Conservation (phyloP, 176 grass and related monocot genomes). For the Microstegium vimineum region DNA sequence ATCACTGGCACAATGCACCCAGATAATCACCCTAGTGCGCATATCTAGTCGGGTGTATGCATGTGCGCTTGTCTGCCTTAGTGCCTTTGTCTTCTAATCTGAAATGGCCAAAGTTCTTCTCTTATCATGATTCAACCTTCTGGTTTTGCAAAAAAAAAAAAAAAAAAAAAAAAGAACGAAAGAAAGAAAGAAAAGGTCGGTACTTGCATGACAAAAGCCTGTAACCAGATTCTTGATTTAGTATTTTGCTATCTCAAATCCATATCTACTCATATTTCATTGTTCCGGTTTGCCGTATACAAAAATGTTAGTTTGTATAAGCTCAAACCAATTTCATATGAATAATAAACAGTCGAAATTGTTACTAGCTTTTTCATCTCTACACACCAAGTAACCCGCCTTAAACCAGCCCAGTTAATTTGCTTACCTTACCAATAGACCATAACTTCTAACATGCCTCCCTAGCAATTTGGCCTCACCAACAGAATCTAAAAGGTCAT, state of each 20-base stretch:
- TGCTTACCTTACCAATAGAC: conserved; percentile 31
- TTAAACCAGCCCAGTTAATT: background rate
- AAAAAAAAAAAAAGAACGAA: background rate
- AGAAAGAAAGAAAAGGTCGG: background rate
- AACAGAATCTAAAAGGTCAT: conserved; percentile 25
- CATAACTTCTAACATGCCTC: conserved; percentile 34
- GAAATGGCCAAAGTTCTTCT: background rate
- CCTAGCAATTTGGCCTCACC: conserved; percentile 26
- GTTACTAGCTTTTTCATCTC: background rate
- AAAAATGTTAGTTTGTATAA: background rate
- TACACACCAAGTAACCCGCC: background rate
- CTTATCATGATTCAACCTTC: background rate
- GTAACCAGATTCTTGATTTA: background rate
- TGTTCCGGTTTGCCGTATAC: background rate
- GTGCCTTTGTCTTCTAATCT: background rate
- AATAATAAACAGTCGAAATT: background rate
- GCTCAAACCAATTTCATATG: background rate
- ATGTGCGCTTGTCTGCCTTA: background rate
- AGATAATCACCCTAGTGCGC: background rate
- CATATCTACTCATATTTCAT: background rate
- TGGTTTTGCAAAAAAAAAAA: background rate
- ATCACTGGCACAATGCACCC: background rate
- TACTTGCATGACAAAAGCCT: background rate
- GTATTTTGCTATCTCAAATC: background rate
- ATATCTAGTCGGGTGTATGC: background rate